Evolutionary conservation across 208 protist genomes (phyloP), one percentile per base, ranked within the genome.

Genomic region (Leishmania lainsoni): DNA sequence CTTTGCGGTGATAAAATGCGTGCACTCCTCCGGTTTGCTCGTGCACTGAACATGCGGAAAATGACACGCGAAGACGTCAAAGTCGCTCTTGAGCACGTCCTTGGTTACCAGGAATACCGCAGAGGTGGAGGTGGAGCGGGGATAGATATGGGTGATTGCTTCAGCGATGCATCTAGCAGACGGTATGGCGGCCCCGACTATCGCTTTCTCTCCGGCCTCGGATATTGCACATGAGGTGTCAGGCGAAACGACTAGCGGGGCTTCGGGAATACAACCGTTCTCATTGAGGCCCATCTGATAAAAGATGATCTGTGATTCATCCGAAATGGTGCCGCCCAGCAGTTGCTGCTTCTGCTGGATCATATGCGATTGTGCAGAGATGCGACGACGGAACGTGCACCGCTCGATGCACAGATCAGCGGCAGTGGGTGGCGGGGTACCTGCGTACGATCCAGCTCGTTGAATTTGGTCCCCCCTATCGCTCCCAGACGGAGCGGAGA

Each of bases 371-470:
- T 71, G 76, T 12, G 76, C 99, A 82, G 98, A 99, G 74, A 91
- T 95, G 68, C 99, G 99, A 86, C 99, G 93, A 88, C 99, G 94
- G 45, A 99, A 86, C 68, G 99, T 99, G 91, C 99, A 99, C 79
- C 99, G 97, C 96, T 99, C 99, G 86, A 99, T 99, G 75, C 96
- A 92, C 83, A 95, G 95, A 95, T 99, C 99, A 54, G 99, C 99
- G 86, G 99, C 99, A 48, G 61, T 16, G 20, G 45, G 5, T 12
- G 42, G 76, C 2, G 63, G 63, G 29, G 61, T 72, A 9, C n/a
- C 14, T 45, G 48, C 8, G 76, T 39, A 51, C 17, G 63, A 72
- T 6, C 32, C 59, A 42, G 35, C 17, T 59, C 75, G 51, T 58
- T 75, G 35, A 51, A 9, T 54, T 59, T 54, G 22, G 16, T 42